Evolutionary conservation across 2,329 filamentous ascomycete species (phyloP), one percentile per base, ranked within the genome.

Genomic region (Colletotrichum viniferum): DNA sequence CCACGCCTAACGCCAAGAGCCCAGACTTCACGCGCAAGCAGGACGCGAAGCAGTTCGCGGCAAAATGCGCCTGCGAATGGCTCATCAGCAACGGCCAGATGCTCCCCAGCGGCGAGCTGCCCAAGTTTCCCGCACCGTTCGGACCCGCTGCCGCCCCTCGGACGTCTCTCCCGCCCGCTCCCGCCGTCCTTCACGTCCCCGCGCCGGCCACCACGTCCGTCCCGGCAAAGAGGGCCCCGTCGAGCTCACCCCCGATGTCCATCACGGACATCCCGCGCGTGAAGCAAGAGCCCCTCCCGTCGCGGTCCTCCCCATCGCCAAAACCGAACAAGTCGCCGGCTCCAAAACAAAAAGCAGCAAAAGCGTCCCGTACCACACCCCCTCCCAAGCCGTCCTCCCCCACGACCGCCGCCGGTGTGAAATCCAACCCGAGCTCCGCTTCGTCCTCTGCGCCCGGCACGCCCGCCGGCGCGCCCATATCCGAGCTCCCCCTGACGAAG

Each of bases 11-110:
- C 43, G 43, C 10, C 43, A 13, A 13, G 34, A 61, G 64, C 34
- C 73, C 73, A 9, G 63, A 73, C 56, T 76, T 76, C 63, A 61
- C n/a, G 43, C 58, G 70, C 21, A 76, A 76, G 63, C 63, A 86
- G 82, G 80, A 87, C 43, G 89, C 90, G 28, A 91, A 89, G 80
- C 84, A 87, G 76, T 90, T 87, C 77, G 89, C 90, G 1, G 89
- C 90, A 26, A 86, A 85, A 77, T 85, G 84, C 14, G 88, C 88
- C 28, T 77, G 87, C 26, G 80, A 84, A 9, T 89, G 85, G 82
- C 82, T 90, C 18, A 78, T 80, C 24, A 69, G 52, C 4, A 75
- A 81, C 28, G 78, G 78, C 10, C 75, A 78, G 36, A 83, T 86
- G 80, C 79, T 78, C 3, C 32, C 73, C 2, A 75, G 80, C 61